A percentile compares a stretch with the other conserved stretches of the same genome.
These are phyloP conservation scores for Stagonosporopsis chrysanthemi DNA, from an alignment of 2,329 filamentous ascomycete genomes.

Conservation along the genomic window DNA sequence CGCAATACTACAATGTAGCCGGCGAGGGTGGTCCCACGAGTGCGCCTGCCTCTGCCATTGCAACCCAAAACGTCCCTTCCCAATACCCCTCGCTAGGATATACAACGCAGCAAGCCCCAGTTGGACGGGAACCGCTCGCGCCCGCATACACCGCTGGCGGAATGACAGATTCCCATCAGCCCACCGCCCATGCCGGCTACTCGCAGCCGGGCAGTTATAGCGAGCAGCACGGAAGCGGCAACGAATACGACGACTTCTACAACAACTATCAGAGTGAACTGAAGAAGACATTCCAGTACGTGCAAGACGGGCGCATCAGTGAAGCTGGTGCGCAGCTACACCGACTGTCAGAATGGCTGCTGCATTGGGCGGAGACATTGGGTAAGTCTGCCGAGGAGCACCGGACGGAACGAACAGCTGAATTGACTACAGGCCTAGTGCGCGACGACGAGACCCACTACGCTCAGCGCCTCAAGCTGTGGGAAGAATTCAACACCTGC, in stretches of 20 bases:
- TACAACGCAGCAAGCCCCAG: slow-evolving; percentile 69
- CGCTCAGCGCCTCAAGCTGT: slow-evolving; percentile 79
- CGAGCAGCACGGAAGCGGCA: slow-evolving; percentile 53
- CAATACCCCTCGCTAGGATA: slow-evolving; percentile 65
- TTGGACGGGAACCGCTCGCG: slow-evolving; percentile 58
- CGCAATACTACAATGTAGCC: slow-evolving; percentile 71
- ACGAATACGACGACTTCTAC: slow-evolving; percentile 71
- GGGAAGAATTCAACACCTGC: slow-evolving; percentile 93
- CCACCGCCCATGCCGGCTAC: slow-evolving; percentile 50
- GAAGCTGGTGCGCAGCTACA: slow-evolving; percentile 67
- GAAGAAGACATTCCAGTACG: slow-evolving; percentile 73
- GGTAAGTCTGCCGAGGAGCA: slow-evolving; percentile 60
- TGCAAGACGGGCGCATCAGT: slow-evolving; percentile 66
- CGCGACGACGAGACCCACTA: slow-evolving; percentile 81
- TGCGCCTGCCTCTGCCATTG: slow-evolving; percentile 65
- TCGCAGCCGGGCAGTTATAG: slow-evolving; percentile 44
- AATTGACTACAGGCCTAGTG: slow-evolving; percentile 72
- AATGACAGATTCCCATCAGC: slow-evolving; percentile 61
- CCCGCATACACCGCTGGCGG: slow-evolving; percentile 59
- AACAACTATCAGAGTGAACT: slow-evolving; percentile 65
- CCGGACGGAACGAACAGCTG: slow-evolving; percentile 48
- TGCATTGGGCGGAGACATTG: slow-evolving; percentile 69
- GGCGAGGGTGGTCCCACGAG: slow-evolving; percentile 67
- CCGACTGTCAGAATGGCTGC: slow-evolving; percentile 70
- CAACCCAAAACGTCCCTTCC: slow-evolving; percentile 70